Evolutionary conservation across 257 asterid species (phyloP), one percentile per base, ranked within the genome.

Genomic region (Solanum acaule): DNA sequence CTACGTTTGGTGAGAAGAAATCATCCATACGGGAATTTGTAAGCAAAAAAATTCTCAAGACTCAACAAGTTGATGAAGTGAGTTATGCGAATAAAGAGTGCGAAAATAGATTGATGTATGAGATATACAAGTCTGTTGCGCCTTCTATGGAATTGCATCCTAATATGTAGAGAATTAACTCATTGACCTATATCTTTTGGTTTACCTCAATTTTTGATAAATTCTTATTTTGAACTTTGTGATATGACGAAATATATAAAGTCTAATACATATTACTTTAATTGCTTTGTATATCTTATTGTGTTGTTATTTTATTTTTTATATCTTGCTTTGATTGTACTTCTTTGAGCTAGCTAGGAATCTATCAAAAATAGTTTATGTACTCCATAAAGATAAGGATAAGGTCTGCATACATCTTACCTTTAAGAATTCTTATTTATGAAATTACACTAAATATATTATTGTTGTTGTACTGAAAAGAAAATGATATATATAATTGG

Each of bases 51-150:
- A 71, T 72, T 86, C 5, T 87, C 10, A 7, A 59, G 7, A 9
- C 42, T 8, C 79, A 38, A 72, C 14, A 72, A 16, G 44, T 8
- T 33, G 14, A 72, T 33, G 6, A 72, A 72, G 42, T 71, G 27
- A 52, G 78, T 87, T 86, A 85, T 31, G 42, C 87, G 4, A 86
- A 73, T 29, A 88, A 86, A 2, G 95, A 93, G 27, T 94, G 94
- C 46, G 95, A 95, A 10, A 93, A 93, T 67, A 90, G 98, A 85
- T 90, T 95, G 87, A 38, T 93, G 18, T 90, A 92, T 88, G 98
- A 95, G 96, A 95, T 95, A 22, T 95, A 95, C 31, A 95, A 94
- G 34, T 93, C 95, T 27, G 77, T 93, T 93, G 91, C 89, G 15
- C 89, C 92, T 65, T 93, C 98, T 23, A 73, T 91, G 89, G 98